Percentiles rank a stretch among this genome's conserved stretches.
phyloP scores from a whole-genome alignment of 805 yeast genomes.

The Ogataea ganodermae region DNA sequence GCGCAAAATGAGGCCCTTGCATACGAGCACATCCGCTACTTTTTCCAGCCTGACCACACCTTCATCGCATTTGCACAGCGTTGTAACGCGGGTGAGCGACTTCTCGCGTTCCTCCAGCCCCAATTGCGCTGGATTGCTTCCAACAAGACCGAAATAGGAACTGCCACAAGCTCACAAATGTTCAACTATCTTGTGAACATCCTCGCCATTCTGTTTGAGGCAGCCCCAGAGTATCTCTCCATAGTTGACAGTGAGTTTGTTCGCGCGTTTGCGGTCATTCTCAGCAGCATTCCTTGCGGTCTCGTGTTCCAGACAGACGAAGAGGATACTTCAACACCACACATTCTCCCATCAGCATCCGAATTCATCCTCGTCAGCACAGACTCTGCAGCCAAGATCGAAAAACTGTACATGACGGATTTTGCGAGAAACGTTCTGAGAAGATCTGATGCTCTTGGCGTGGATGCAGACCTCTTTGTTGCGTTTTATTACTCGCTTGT shows the following conservation, averaged over 20 bases:
- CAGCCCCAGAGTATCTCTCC: conserved; percentile 5
- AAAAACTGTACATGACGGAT: conserved; percentile 17
- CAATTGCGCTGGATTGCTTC: conserved; percentile 17
- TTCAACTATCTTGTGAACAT: conserved; percentile 19
- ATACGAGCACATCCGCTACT: conserved; percentile 5
- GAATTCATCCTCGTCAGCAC: conserved; percentile 7
- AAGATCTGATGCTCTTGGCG: conserved; percentile 8
- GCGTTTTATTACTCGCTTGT: conserved; percentile 23
- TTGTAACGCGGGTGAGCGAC: neutral
- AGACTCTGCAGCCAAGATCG: conserved; percentile 8
- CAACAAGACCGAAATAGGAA: conserved; percentile 3
- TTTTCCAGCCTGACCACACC: conserved; percentile 8
- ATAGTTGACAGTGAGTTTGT: conserved; percentile 12
- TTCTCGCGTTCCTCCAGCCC: conserved; percentile 1
- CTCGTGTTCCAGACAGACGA: conserved; percentile 17
- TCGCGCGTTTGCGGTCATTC: conserved; percentile 20
- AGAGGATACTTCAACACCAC: conserved; percentile 1
- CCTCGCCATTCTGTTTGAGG: conserved; percentile 13
- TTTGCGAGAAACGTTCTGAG: conserved; percentile 17
- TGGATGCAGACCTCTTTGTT: conserved; percentile 17
- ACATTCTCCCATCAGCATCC: neutral
- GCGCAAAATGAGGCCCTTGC: conserved; percentile 9
- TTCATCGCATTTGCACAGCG: conserved; percentile 9
- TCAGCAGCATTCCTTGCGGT: conserved; percentile 19
- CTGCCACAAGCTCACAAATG: conserved; percentile 7